Conservation (phyloP, 2,329 filamentous ascomycete species). For the Colletotrichum liriopes region DNA sequence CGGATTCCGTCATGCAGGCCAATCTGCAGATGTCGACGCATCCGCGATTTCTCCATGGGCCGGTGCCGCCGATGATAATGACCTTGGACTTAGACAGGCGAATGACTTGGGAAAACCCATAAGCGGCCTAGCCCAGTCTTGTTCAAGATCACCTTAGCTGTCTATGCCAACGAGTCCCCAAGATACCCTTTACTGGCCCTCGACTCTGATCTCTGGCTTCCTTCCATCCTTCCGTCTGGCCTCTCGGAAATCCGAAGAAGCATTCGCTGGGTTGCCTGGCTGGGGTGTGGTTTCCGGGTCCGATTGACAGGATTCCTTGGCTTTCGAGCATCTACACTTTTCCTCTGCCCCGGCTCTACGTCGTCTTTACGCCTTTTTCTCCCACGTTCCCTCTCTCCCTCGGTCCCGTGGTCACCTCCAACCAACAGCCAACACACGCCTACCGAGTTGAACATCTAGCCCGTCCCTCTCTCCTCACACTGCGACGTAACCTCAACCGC, state of each 20-base stretch:
- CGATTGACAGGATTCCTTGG: slow-evolving; percentile 22
- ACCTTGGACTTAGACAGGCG: not conserved
- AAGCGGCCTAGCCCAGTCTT: slow-evolving; percentile 8
- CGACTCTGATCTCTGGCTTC: slow-evolving; percentile 7
- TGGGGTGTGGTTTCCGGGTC: not conserved
- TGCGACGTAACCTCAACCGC: slow-evolving; percentile 32
- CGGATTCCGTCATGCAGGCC: slow-evolving; percentile 7
- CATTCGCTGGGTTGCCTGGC: not conserved
- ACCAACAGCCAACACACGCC: not conserved
- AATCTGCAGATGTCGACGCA: slow-evolving; percentile 12
- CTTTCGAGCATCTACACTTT: slow-evolving; percentile 13
- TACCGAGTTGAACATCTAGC: not conserved
- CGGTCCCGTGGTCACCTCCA: not conserved
- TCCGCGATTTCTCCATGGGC: not conserved
- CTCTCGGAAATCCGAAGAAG: slow-evolving; percentile 15
- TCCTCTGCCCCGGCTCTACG: not conserved
- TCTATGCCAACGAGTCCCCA: not conserved
- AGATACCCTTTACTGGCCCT: not conserved
- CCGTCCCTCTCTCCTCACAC: slow-evolving; percentile 18
- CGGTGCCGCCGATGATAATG: not conserved
- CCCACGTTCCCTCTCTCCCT: slow-evolving; percentile 4
- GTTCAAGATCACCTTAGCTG: not conserved
- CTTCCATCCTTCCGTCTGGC: not conserved
- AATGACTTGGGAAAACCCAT: slow-evolving; percentile 17
- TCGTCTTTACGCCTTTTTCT: slow-evolving; percentile 14